Conservation (phyloP, 202 grass and related monocot genomes). For the Cymbopogon flexuosus region DNA sequence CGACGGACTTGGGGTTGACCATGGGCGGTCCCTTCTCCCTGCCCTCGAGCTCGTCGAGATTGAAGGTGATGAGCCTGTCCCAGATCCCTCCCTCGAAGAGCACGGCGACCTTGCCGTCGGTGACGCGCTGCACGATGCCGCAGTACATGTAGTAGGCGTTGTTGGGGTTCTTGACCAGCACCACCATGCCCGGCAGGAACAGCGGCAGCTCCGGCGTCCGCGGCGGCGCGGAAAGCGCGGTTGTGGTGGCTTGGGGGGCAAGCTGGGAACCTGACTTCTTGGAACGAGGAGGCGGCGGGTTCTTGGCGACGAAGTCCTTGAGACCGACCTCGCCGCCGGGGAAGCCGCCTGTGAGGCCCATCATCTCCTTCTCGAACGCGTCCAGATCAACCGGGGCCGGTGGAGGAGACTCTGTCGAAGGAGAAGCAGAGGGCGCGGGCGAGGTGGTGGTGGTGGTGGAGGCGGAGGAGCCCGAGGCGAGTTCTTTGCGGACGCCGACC, state of each 20-base stretch:
- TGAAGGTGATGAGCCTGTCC: constrained; percentile 86
- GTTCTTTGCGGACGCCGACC: constrained; percentile 65
- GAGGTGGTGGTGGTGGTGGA: not conserved
- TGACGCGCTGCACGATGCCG: constrained; percentile 80
- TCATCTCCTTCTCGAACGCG: constrained; percentile 86
- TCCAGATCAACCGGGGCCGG: constrained; percentile 26
- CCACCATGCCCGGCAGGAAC: constrained; percentile 86
- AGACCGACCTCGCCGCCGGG: constrained; percentile 80
- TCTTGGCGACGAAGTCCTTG: constrained; percentile 60
- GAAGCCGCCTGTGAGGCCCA: constrained; percentile 90
- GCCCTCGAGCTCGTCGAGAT: constrained; percentile 60
- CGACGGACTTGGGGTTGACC: constrained; percentile 76
- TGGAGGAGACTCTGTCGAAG: not conserved
- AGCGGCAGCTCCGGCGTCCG: constrained; percentile 60
- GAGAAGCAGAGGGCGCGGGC: not conserved
- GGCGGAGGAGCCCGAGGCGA: constrained; percentile 3
- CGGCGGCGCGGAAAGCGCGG: constrained; percentile 13
- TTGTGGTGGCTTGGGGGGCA: not conserved
- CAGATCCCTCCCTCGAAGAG: constrained; percentile 73
- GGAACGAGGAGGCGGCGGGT: constrained; percentile 44
- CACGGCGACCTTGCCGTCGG: constrained; percentile 69
- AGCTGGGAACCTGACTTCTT: not conserved
- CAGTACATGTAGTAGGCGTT: constrained; percentile 89
- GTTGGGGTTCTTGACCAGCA: constrained; percentile 71
- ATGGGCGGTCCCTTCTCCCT: constrained; percentile 82